These are phyloP conservation scores for Nannizziopsis barbatae DNA, from an alignment of 2,329 filamentous ascomycete genomes.

Conservation along the genomic window DNA sequence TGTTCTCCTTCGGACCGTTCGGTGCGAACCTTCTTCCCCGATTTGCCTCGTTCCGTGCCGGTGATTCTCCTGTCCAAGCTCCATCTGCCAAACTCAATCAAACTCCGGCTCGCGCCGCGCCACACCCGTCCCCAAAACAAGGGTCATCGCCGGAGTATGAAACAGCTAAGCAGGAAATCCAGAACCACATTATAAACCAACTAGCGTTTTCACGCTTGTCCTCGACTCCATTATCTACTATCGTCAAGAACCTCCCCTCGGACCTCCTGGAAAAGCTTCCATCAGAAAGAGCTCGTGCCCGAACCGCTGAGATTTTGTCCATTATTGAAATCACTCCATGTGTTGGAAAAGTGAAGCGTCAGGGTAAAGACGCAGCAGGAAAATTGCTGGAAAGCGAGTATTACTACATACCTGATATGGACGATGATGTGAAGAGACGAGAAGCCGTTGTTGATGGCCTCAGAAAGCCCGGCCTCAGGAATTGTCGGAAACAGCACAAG, in stretches of 20 bases:
- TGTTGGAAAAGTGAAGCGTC: constrained; percentile 75
- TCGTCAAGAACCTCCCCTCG: constrained; percentile 71
- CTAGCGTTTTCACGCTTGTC: constrained; percentile 87
- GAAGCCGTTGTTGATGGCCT: constrained; percentile 75
- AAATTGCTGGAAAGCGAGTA: constrained; percentile 92
- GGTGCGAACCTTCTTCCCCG: constrained; percentile 74
- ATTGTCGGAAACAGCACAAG: constrained; percentile 94
- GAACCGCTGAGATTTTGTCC: constrained; percentile 53
- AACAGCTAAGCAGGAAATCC: constrained; percentile 23
- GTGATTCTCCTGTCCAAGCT: constrained; percentile 49
- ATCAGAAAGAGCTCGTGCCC: constrained; percentile 38
- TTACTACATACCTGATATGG: constrained; percentile 85
- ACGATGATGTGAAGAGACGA: constrained; percentile 65
- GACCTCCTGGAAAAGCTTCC: constrained; percentile 44
- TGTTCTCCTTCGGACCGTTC: constrained; percentile 86
- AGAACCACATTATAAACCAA: constrained; percentile 88
- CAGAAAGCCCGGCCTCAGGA: constrained; percentile 76
- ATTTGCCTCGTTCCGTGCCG: constrained; percentile 64
- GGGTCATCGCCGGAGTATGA: constrained; percentile 13
- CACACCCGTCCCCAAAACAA: constrained; percentile 18
- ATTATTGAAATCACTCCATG: constrained; percentile 65
- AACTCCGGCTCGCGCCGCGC: constrained; percentile 24
- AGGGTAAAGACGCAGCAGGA: constrained; percentile 92
- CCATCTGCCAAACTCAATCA: constrained; percentile 21
- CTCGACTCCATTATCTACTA: constrained; percentile 79